Evolutionary conservation across 108 stramenopile species (phyloP).

Genomic region (Fragilaria crotonensis): DNA sequence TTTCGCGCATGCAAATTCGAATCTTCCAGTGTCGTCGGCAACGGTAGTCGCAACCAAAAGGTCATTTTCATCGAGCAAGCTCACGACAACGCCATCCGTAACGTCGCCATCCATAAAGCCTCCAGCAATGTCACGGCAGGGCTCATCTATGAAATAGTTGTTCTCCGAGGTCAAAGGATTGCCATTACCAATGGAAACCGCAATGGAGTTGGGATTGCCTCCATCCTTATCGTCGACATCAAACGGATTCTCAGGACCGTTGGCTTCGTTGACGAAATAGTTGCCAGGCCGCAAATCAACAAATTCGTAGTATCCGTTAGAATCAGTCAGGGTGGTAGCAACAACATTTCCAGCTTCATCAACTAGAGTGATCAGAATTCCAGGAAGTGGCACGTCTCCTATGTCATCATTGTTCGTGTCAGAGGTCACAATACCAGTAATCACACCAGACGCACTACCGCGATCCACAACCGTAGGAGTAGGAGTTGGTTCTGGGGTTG

Average conservation of each 20-base stretch:
- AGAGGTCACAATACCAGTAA: not conserved
- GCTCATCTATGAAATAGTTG: not conserved
- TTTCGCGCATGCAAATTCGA: too few relatives aligned
- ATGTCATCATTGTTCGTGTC: not conserved
- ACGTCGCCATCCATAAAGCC: not conserved
- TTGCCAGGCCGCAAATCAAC: not conserved
- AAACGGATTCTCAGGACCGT: not conserved
- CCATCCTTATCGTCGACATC: not conserved
- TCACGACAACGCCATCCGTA: too few relatives aligned
- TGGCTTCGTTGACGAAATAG: not conserved
- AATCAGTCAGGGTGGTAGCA: not conserved
- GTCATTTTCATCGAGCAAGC: too few relatives aligned
- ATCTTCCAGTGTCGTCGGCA: too few relatives aligned
- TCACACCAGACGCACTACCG: too few relatives aligned
- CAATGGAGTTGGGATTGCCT: not conserved
- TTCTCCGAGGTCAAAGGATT: too few relatives aligned
- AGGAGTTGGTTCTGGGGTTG: too few relatives aligned
- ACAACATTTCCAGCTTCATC: not conserved
- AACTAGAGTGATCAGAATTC: not conserved
- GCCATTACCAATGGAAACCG: not conserved
- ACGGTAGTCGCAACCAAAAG: too few relatives aligned
- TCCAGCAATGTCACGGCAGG: not conserved
- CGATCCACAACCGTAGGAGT: too few relatives aligned
- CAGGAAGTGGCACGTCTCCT: not conserved
- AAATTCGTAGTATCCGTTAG: not conserved